Percentiles rank a stretch among this genome's conserved stretches.
Conservation (phyloP, 305 asterid species). For the Plantago lanceolata region DNA sequence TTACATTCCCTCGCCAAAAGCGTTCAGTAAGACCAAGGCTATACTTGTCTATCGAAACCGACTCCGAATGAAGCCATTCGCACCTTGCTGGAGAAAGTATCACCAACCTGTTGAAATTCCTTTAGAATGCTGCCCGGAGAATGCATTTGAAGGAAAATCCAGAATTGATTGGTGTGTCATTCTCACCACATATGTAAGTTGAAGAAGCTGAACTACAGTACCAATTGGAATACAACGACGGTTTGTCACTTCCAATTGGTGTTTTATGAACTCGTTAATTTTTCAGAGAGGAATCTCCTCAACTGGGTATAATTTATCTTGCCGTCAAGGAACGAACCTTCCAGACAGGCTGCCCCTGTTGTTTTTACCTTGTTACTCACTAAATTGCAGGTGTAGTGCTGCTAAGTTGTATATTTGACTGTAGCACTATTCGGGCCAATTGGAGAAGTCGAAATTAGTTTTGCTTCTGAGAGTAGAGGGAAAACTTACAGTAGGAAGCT, state of each 20-base stretch:
- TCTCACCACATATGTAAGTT: constrained; percentile 29
- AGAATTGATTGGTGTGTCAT: constrained; percentile 27
- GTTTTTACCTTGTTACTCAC: constrained; percentile 18
- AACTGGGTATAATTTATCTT: constrained; percentile 18
- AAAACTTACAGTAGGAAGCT: constrained; percentile 17
- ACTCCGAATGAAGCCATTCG: constrained; percentile 53
- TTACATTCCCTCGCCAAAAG: constrained; percentile 73
- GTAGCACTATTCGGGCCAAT: constrained; percentile 17
- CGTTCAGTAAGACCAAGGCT: constrained; percentile 90
- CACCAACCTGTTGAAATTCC: constrained; percentile 16
- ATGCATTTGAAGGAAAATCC: constrained; percentile 19
- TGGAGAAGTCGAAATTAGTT: constrained; percentile 15
- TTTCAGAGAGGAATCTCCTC: constrained; percentile 17
- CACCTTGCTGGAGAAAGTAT: constrained; percentile 21
- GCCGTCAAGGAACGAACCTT: constrained; percentile 13
- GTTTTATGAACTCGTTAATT: constrained; percentile 23
- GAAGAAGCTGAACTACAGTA: constrained; percentile 31
- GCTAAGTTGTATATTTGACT: constrained; percentile 28
- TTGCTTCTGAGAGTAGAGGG: constrained; percentile 24
- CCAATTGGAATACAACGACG: constrained; percentile 20
- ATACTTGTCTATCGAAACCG: constrained; percentile 69
- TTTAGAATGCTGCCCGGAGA: constrained; percentile 18
- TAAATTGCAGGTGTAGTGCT: constrained; percentile 20
- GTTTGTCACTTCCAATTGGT: constrained; percentile 30
- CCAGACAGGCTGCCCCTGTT: constrained; percentile 12